A percentile compares a stretch with the other conserved stretches of the same genome.
Evolutionary conservation across 2,329 filamentous ascomycete genomes (phyloP).

Genomic region (Fusarium sp.): DNA sequence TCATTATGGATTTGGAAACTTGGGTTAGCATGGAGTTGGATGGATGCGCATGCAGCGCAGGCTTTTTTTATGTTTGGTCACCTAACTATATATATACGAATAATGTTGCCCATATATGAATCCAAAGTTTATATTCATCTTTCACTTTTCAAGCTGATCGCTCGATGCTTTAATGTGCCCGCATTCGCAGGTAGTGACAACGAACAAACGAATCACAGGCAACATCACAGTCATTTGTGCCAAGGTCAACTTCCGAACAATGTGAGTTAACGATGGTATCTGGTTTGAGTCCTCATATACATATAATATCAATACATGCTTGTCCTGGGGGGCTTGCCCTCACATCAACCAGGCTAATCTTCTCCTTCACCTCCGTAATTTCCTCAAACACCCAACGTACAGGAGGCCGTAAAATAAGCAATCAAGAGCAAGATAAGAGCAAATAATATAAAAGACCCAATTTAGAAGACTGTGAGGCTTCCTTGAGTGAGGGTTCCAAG

Average conservation of each 20-base stretch:
- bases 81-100: not conserved
- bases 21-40: conserved; percentile 34
- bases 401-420: conserved; percentile 23
- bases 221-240: not conserved
- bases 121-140: not conserved
- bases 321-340: not conserved
- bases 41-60: not conserved
- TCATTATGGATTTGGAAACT: conserved; percentile 8
- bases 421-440: conserved; percentile 21
- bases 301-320: conserved; percentile 16
- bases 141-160: not conserved
- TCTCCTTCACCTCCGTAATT: conserved; percentile 12
- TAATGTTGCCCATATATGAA: not conserved
- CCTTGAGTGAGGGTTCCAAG: conserved; percentile 17
- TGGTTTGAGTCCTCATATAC: conserved; percentile 8
- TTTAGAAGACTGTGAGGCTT: not conserved
- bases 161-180: not conserved
- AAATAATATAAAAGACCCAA: not conserved
- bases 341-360: not conserved
- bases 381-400: conserved; percentile 9
- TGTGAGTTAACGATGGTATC: conserved; percentile 12
- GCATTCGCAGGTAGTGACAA: not conserved
- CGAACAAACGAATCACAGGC: not conserved
- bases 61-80: not conserved
- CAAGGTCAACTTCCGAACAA: not conserved